Evolutionary conservation across 2,329 filamentous ascomycete genomes (phyloP), one percentile per base, ranked within the genome.

Genomic region (Claviceps humidiphila): DNA sequence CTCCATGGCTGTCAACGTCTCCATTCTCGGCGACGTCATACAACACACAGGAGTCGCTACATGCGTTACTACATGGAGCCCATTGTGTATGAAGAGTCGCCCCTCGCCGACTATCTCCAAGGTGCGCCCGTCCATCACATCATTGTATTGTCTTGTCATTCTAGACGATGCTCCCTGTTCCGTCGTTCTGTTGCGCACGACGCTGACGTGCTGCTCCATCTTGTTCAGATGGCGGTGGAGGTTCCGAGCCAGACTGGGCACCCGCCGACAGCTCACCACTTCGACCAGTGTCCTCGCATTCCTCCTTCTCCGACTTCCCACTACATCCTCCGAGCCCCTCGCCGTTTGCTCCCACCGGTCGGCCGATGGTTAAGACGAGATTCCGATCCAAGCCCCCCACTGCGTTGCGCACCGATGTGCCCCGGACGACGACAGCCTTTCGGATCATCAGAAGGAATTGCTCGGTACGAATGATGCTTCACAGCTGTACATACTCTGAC

Each of bases 51-150:
- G 34, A 40, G 50, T 58, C 60, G 57, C 59, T 60, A 64, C 58
- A 68, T 96, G 34, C 34, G 50, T 58, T 60, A 56, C 59, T 60
- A 64, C 58, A 68, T 96, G 90, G 90, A 95, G 78, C 82, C 86
- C 63, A 77, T 95, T 62, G 81, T 95, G 61, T 87, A 86, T 71
- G 81, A 93, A 71, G 83, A 89, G 71, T 87, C 87, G 66, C 90
- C 90, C 61, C 77, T 96, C 70, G 89, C 89, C 65, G 82, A 87
- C 63, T 93, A 93, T 72, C 81, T 96, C 61, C 84, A 90, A 81
- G 89, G 90, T 93, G 70, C 63, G 60, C 52, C 48, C 43, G 24
- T 26, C n/a, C 14, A 17, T 44, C 5, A n/a, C 39, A 8, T 41
- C 39, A 16, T 41, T n/a, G 1, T 41, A 16, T 17, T 14, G 9